Conservation (phyloP, 306 rosid genomes). For the Rosa rugosa region DNA sequence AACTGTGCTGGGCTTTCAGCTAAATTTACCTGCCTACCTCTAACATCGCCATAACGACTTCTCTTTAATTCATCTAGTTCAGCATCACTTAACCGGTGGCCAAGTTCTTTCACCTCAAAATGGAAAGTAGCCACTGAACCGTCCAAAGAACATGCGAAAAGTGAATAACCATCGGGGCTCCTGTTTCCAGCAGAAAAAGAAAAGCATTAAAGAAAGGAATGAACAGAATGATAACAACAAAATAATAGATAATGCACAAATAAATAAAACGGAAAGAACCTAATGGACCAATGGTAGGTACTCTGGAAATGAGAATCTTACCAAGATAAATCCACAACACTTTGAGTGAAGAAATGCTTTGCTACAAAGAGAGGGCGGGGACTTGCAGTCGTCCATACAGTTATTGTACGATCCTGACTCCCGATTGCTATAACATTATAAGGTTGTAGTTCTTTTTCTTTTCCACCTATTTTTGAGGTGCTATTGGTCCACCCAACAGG, state of each 20-base stretch:
- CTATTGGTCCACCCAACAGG: slow-evolving; percentile 89
- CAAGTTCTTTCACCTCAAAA: slow-evolving; percentile 91
- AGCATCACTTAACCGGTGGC: slow-evolving; percentile 69
- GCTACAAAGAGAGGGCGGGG: slow-evolving; percentile 99
- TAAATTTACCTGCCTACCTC: slow-evolving; percentile 79
- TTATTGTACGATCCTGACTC: slow-evolving; percentile 95
- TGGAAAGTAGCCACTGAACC: slow-evolving; percentile 87
- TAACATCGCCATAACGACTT: slow-evolving; percentile 90
- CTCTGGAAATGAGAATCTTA: slow-evolving; percentile 29
- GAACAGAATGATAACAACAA: neutral
- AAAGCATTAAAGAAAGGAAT: slow-evolving; percentile 5
- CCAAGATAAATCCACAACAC: slow-evolving; percentile 99
- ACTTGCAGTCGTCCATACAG: slow-evolving; percentile 99
- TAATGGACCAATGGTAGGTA: neutral
- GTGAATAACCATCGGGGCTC: slow-evolving; percentile 98
- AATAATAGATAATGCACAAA: neutral
- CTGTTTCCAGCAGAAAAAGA: slow-evolving; percentile 48
- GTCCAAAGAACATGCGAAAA: slow-evolving; percentile 95
- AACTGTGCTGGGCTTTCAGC: slow-evolving; percentile 96
- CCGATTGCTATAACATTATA: slow-evolving; percentile 97
- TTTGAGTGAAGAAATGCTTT: slow-evolving; percentile 92
- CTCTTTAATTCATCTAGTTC: slow-evolving; percentile 90
- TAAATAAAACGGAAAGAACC: neutral
- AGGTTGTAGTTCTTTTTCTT: slow-evolving; percentile 62
- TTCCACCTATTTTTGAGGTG: slow-evolving; percentile 68